Evolutionary conservation across 192 early-diverging fungal species (phyloP).

Genomic region (Umbelopsis ramanniana): DNA sequence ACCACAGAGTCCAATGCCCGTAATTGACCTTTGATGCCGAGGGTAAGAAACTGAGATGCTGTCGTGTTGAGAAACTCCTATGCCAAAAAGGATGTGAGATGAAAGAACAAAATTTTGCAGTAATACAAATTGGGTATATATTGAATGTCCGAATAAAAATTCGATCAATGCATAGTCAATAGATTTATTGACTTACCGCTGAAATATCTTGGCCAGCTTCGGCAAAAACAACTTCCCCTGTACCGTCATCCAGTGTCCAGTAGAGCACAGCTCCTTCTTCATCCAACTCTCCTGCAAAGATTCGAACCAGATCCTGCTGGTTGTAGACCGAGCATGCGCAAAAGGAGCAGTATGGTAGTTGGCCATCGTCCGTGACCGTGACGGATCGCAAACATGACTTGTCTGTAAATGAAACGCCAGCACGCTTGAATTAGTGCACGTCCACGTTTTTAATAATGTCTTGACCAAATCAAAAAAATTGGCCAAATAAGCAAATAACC

Average conservation of each 20-base stretch:
- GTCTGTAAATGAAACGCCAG: constrained; percentile 12
- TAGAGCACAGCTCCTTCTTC: constrained; percentile 15
- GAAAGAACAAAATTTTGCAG: background rate
- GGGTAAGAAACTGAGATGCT: background rate
- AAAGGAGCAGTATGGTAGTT: background rate
- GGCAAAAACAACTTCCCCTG: constrained; percentile 3
- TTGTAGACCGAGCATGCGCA: background rate
- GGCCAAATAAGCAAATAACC: background rate
- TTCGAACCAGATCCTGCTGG: constrained; percentile 15
- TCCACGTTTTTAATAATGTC: constrained; percentile 1
- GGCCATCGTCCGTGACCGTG: background rate
- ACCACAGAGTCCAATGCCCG: background rate
- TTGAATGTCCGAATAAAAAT: background rate
- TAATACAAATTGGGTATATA: background rate
- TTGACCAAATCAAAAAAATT: background rate
- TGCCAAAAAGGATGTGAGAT: background rate
- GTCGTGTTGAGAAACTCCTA: background rate
- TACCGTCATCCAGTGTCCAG: constrained; percentile 35
- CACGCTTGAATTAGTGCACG: constrained; percentile 10
- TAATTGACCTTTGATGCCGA: background rate
- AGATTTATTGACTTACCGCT: constrained; percentile 6
- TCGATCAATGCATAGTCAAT: background rate
- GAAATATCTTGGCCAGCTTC: constrained; percentile 33
- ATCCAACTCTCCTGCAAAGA: constrained; percentile 12
- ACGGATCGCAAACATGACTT: constrained; percentile 15